Evolutionary conservation across 371 early-diverging fungal species (phyloP), one percentile per base, ranked within the genome.

Genomic region (Circinella minor): DNA sequence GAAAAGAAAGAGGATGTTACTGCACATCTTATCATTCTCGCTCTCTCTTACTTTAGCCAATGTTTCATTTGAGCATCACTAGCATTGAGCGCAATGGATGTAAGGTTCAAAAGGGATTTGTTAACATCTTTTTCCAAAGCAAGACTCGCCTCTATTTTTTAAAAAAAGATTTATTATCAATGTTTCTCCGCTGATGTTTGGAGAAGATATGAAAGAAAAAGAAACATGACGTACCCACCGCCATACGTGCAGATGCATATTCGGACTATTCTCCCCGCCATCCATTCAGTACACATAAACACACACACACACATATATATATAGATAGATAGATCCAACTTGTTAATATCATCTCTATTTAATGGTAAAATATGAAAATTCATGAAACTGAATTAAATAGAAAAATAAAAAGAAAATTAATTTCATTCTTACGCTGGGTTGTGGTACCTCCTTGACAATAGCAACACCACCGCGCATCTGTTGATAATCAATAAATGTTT

Each of bases 401-500:
- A 62, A 10, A 5, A 38, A 18, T 38, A 34, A 48, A 43, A 8
- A 36, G 14, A 37, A 63, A n/a, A 13, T 39, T 4, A 15, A 9
- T 20, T 13, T 63, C 14, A 4, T 18, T 9, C 51, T 67, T 78
- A 79, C 83, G 65, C 64, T 47, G 27, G 83, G 83, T 38, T 80
- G 75, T 51, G 79, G 75, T 15, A 85, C 49, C 18, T 70, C 39
- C 43, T 69, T 67, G 36, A 88, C 74, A 36, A 81, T 55, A 63
- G 81, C 84, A 20, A 74, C 61, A 60, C 91, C 91, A 69, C 91
- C 91, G 63, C 91, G 84, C 66, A 77, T 83, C 48, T 81, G 83
- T 72, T 83, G 87, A 76, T 91, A 91, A 55, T 89, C 81, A 66
- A 88, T 87, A 60, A 91, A 66, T 61, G 81, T 75, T 60, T 86